phyloP scores from a whole-genome alignment of 192 early-diverging fungal species.

The Bifiguratus adelaidae region DNA sequence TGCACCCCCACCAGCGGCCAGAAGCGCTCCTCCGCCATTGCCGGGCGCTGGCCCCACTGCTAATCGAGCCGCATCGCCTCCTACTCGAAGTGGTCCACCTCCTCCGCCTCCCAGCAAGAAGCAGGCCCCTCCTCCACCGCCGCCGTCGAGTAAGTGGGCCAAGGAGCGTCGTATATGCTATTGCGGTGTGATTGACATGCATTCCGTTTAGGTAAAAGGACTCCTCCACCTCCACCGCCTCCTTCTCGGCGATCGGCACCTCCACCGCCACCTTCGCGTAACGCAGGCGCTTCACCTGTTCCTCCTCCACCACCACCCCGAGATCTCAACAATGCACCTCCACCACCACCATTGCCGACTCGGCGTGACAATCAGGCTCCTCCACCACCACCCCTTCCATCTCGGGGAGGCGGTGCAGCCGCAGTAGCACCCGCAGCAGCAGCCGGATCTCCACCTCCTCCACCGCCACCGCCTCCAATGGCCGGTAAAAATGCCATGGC shows the following conservation, averaged over 20 bases:
- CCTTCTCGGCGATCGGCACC: conserved; percentile 15
- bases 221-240: conserved; percentile 29
- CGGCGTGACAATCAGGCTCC: conserved; percentile 16
- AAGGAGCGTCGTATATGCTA: neutral
- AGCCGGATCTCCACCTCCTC: conserved; percentile 3
- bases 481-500: conserved; percentile 1
- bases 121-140: conserved; percentile 10
- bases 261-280: conserved; percentile 11
- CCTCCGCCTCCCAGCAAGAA: conserved; percentile 9
- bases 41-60: conserved; percentile 2
- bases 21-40: conserved; percentile 14
- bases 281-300: conserved; percentile 9
- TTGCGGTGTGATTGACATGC: neutral
- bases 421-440: neutral
- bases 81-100: conserved; percentile 9
- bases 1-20: conserved; percentile 20
- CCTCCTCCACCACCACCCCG: conserved; percentile 24
- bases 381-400: conserved; percentile 11
- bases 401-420: neutral
- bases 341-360: conserved; percentile 15
- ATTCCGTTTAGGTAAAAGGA: neutral
- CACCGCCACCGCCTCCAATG: conserved; percentile 9
- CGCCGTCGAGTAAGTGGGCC: conserved; percentile 10
- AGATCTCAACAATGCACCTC: conserved; percentile 3
- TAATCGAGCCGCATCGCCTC: conserved; percentile 5